Conservation (phyloP, 1,139 yeast genomes). For the Hansenula lynferdii region DNA sequence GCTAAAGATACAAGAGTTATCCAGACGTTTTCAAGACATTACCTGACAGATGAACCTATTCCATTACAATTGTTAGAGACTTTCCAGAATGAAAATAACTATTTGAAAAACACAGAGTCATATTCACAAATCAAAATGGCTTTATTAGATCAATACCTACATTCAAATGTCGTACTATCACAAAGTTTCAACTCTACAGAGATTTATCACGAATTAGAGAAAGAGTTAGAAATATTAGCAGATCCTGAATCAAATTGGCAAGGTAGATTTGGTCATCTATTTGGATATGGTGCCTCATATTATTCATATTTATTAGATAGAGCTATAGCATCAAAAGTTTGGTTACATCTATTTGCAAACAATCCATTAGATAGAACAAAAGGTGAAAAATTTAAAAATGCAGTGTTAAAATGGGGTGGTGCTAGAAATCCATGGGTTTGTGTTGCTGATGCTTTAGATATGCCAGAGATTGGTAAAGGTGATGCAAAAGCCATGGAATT, state of each 20-base stretch:
- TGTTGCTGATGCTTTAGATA: conserved; percentile 71
- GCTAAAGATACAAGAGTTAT: conserved; percentile 79
- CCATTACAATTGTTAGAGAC: conserved; percentile 44
- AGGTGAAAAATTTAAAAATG: conserved; percentile 69
- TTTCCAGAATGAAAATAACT: conserved; percentile 48
- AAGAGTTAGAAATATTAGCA: conserved; percentile 46
- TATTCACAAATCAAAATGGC: conserved; percentile 92
- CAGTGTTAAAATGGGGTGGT: conserved; percentile 91
- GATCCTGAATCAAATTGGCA: conserved; percentile 82
- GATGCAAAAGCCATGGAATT: conserved; percentile 71
- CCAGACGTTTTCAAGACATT: conserved; percentile 67
- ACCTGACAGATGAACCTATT: conserved; percentile 59
- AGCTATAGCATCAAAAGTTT: conserved; percentile 85
- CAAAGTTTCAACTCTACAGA: conserved; percentile 45
- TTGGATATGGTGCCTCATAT: conserved; percentile 92
- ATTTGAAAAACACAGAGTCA: conserved; percentile 66
- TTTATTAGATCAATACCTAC: conserved; percentile 76
- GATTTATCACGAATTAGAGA: conserved; percentile 65
- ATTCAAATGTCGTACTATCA: conserved; percentile 42
- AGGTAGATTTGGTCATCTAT: conserved; percentile 89
- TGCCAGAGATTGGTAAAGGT: conserved; percentile 56
- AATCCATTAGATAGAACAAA: conserved; percentile 69
- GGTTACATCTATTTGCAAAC: conserved; percentile 63
- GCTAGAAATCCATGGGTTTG: conserved; percentile 87
- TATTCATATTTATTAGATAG: conserved; percentile 90